Evolutionary conservation across 164 flowering plant species (phyloP), one percentile per base, ranked within the genome.

Genomic region (Piper betle): DNA sequence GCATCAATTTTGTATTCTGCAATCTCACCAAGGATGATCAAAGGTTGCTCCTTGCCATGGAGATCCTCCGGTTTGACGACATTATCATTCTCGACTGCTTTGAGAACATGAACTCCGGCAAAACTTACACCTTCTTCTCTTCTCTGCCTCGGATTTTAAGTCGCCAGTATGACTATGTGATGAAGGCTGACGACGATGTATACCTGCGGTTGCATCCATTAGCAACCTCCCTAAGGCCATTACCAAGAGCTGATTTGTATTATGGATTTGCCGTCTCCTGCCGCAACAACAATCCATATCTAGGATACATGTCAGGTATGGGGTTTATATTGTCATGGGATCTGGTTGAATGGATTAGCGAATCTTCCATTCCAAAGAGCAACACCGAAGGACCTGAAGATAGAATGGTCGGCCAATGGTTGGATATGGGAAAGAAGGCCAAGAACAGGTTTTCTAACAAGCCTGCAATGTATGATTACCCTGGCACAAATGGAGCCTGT

Each of bases 281-380:
- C 62, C 15, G 68, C 3, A 81, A 78, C 71, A 72, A 64, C 72
- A 72, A 82, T 57, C 85, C 87, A 1, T 78, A 57, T 41, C 69
- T 66, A n/a, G 78, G 71, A 1, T 84, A 84, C 72, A 84, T 83
- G 87, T 85, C 87, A 2, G 87, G 87, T 2, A 85, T 85, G 86
- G 87, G 87, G 37, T 84, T 76, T 61, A 0, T 78, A 48, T 57
- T 84, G 52, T 82, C 85, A 1, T 84, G 90, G 87, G 87, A 85
- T 40, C 57, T 85, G 0, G 81, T 76, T 3, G 81, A 77, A 54
- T 85, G 85, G 87, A 76, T 85, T 15, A 65, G 52, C 6, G 69
- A 63, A 4, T 81, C 87, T 5, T 63, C 65, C 8, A 75, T 82
- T 38, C 80, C 83, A 3, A 64, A 39, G 12, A 78, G 67, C 8